Conservation (phyloP, 805 yeast species). For the Metschnikowia sp. region DNA sequence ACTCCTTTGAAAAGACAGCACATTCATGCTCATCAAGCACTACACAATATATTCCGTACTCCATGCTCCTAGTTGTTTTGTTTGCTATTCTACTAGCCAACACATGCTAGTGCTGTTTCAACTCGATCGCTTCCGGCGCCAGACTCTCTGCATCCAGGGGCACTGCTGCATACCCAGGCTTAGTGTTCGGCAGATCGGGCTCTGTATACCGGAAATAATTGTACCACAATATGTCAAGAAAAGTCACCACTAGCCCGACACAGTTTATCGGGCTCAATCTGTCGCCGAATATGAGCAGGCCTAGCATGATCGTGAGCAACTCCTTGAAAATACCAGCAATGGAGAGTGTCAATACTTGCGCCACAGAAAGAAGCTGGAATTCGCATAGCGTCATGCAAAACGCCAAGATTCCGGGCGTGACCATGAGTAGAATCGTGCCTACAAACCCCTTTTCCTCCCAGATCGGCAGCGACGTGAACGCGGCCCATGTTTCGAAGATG, state of each 20-base stretch:
- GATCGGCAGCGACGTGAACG: conserved; percentile 51
- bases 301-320: conserved; percentile 72
- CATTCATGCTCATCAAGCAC: too few species aligned
- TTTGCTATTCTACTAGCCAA: not conserved
- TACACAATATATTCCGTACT: too few species aligned
- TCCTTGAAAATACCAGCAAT: conserved; percentile 94
- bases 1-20: too few species aligned
- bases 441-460: conserved; percentile 63
- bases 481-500: conserved; percentile 62
- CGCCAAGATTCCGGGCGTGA: conserved; percentile 83
- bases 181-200: conserved; percentile 11
- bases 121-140: conserved; percentile 11
- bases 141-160: conserved; percentile 11
- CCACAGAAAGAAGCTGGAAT: conserved; percentile 73
- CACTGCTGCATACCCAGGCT: conserved; percentile 8
- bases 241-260: conserved; percentile 70
- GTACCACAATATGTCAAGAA: conserved; percentile 79
- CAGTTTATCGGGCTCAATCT: conserved; percentile 61
- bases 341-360: conserved; percentile 81
- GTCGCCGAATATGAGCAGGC: conserved; percentile 73
- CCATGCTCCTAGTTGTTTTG: too few species aligned
- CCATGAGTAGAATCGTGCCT: conserved; percentile 53
- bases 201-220: conserved; percentile 56
- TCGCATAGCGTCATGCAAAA: conserved; percentile 88
- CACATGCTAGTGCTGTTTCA: conserved; percentile 13